Base-by-base conservation (phyloP, 495 filamentous ascomycete genomes). In the Aspergillus biplanus region DNA sequence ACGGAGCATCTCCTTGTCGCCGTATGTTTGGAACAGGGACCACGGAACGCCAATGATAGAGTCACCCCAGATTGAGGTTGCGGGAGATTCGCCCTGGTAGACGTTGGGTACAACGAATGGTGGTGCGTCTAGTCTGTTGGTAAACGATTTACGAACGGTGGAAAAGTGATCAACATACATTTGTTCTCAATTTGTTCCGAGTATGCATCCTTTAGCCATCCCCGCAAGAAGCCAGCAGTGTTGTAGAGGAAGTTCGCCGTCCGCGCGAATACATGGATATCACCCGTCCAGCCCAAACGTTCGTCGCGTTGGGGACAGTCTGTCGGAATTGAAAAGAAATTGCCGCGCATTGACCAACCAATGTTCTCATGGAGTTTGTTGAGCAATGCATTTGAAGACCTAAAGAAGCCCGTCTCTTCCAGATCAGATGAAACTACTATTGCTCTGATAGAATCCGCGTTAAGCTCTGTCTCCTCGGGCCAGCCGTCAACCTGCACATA, bases 251-350 rank as follows among this genome's bases (percentile, higher is more conserved):
- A 85, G 58, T 76, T 80, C 0, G 83, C 81, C 0, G 82, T 80
- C 0, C 81, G 81, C 0, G 74, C 68, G 63, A 87, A 87, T 11
- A 81, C 76, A 58, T 83, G 78, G n/a, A 79, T 76, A 62, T 87
- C 83, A 6, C 83, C 84, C 0, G 84, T 85, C 84, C 84, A 87
- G 5, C 84, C 84, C 1, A 87, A 66, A 3, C 84, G 77, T 66
- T 87, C 84, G 58, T 87, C 84, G 16, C 84, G 75, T 62, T 85
- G 82, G 0, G 83, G 82, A 58, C 84, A 86, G 58, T 87, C 84
- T 0, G 82, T 86, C 5, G 84, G 84, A 0, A 86, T 70, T 33
- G 71, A 73, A 62, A 87, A 70, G 58, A 87, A 87, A 54, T 87
- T 87, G 0, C 83, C 82, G n/a, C 78, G 79, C 80, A 86, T 84